Evolutionary conservation across 2,329 filamentous ascomycete genomes (phyloP).

Genomic region (Berkeleyomyces rouxiae): DNA sequence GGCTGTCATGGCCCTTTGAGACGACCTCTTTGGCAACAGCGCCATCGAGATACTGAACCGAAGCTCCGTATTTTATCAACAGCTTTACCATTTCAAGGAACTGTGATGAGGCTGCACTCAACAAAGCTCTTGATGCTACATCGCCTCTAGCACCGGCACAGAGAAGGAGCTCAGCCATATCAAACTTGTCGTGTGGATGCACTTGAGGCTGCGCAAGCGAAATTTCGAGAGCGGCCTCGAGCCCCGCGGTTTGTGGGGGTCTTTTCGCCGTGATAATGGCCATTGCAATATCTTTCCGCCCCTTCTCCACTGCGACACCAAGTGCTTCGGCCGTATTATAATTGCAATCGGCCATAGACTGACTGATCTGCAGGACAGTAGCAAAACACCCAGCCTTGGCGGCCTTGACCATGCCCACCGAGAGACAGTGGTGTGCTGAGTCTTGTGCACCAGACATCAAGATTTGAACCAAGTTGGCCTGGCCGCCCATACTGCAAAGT

Average conservation of each 20-base stretch:
- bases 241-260: constrained; percentile 30
- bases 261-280: constrained; percentile 36
- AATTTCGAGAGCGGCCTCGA: constrained; percentile 34
- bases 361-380: constrained; percentile 34
- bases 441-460: constrained; percentile 33
- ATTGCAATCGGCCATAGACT: constrained; percentile 36
- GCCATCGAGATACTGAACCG: constrained; percentile 36
- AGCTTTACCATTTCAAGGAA: constrained; percentile 38
- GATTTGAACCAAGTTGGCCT: constrained; percentile 30
- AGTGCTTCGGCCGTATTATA: constrained; percentile 36
- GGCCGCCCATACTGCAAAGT: constrained; percentile 29
- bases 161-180: constrained; percentile 37
- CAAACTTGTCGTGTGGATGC: constrained; percentile 32
- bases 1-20: constrained; percentile 27
- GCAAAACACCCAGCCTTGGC: constrained; percentile 31
- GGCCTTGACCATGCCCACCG: constrained; percentile 36
- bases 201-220: constrained; percentile 31
- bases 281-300: constrained; percentile 36
- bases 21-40: constrained; percentile 33
- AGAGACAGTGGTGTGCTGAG: constrained; percentile 27
- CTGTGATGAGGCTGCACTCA: constrained; percentile 32
- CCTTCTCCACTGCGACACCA: constrained; percentile 30
- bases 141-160: constrained; percentile 41
- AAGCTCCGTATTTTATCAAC: constrained; percentile 36
- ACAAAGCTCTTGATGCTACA: constrained; percentile 29